phyloP scores from a whole-genome alignment of 2,329 filamentous ascomycete genomes.

The Teratosphaeriaceae sp. region DNA sequence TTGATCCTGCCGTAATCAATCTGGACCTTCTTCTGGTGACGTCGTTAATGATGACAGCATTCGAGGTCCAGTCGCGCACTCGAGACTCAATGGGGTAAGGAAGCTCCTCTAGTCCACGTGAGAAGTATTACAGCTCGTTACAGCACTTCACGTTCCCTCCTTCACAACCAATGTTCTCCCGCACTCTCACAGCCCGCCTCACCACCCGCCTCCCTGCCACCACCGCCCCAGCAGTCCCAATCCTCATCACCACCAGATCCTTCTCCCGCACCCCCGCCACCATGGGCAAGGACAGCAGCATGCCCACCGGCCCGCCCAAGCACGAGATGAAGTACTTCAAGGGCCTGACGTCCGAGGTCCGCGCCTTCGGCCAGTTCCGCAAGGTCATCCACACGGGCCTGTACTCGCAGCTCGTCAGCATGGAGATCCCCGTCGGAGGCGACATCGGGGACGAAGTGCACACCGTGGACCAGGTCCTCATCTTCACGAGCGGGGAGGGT shows the following conservation, averaged over 20 bases:
- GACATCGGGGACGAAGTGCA: constrained; percentile 64
- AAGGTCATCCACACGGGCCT: constrained; percentile 57
- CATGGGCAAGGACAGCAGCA: constrained; percentile 29
- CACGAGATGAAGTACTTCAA: constrained; percentile 56
- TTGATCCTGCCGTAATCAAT: no score
- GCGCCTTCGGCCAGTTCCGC: constrained; percentile 53
- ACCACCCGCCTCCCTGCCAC: neutral
- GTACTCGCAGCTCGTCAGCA: constrained; percentile 57
- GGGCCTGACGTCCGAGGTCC: constrained; percentile 47
- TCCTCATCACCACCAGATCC: neutral
- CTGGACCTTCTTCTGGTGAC: no score
- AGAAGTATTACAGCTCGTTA: no score
- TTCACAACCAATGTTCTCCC: constrained; percentile 3
- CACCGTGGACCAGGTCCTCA: constrained; percentile 58
- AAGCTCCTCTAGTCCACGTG: no score
- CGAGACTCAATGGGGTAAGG: no score
- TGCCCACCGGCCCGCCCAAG: constrained; percentile 28
- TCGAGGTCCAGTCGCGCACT: no score
- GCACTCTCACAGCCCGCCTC: constrained; percentile 3
- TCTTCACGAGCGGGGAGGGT: constrained; percentile 55
- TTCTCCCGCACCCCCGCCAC: constrained; percentile 19
- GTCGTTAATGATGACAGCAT: no score
- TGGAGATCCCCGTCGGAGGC: constrained; percentile 57
- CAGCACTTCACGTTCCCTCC: no score
- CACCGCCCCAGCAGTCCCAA: neutral